Evolutionary conservation across 2,329 filamentous ascomycete genomes (phyloP).

Genomic region (Trichoderma sp.): DNA sequence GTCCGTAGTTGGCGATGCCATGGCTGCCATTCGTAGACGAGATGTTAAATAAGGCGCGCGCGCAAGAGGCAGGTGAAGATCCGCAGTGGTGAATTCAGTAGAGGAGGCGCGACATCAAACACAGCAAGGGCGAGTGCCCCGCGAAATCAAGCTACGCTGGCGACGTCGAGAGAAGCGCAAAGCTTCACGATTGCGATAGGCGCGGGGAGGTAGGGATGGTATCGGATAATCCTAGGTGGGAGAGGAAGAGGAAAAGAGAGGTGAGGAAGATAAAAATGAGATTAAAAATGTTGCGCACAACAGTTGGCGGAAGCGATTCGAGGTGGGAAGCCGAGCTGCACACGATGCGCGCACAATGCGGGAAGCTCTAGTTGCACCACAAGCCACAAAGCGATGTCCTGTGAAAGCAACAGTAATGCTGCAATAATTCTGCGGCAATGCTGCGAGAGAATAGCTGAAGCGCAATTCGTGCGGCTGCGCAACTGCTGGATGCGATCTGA

Average conservation of each 20-base stretch:
- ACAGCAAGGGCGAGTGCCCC: conserved; percentile 15
- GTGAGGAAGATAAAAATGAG: not conserved
- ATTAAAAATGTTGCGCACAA: not conserved
- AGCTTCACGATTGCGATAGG: not conserved
- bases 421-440: not conserved
- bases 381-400: not conserved
- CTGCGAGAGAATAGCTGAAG: not conserved
- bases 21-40: conserved; percentile 47
- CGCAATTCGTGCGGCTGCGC: not conserved
- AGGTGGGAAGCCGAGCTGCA: not conserved
- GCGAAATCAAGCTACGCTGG: not conserved
- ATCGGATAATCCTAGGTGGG: not conserved
- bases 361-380: conserved; percentile 2
- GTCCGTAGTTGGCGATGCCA: conserved; percentile 50
- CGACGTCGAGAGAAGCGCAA: conserved; percentile 3
- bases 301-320: not conserved
- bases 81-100: conserved; percentile 27
- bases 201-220: not conserved
- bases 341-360: not conserved
- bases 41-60: not conserved
- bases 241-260: not conserved
- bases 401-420: not conserved
- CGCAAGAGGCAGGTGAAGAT: not conserved
- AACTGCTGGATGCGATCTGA: not conserved
- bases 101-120: conserved; percentile 39